These are phyloP conservation scores for Carex kokanica DNA, from an alignment of 176 grass and related monocot species.

Conservation along the genomic window DNA sequence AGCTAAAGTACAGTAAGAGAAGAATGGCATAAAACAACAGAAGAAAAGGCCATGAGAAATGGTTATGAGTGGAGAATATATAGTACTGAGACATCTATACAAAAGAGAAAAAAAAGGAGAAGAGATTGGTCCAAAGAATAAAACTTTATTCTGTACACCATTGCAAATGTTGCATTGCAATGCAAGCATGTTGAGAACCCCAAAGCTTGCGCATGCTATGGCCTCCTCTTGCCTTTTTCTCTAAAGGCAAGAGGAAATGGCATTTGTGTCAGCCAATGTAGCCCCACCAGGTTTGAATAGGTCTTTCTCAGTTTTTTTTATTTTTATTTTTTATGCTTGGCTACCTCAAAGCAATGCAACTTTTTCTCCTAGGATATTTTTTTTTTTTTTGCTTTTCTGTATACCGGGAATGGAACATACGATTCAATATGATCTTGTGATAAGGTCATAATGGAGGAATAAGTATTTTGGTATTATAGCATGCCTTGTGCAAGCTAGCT, in stretches of 20 bases:
- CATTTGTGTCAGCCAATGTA: slow-evolving; percentile 16
- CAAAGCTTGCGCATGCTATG: slow-evolving; percentile 30
- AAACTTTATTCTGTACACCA: slow-evolving; percentile 14
- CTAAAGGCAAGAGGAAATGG: slow-evolving; percentile 25
- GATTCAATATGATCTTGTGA: slow-evolving; percentile 29
- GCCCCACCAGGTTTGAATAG: not conserved
- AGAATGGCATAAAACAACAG: not conserved
- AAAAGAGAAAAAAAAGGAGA: not conserved
- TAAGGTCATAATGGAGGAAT: slow-evolving; percentile 26
- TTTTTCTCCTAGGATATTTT: not conserved
- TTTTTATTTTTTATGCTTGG: not conserved
- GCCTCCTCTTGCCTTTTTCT: slow-evolving; percentile 25
- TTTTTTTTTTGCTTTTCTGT: slow-evolving; percentile 12
- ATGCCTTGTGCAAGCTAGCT: not conserved
- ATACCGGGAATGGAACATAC: slow-evolving; percentile 27
- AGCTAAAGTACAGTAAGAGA: not conserved
- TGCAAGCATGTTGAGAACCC: slow-evolving; percentile 15
- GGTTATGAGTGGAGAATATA: slow-evolving; percentile 11
- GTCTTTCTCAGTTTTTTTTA: not conserved
- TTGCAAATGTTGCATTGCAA: slow-evolving; percentile 26
- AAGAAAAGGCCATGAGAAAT: not conserved
- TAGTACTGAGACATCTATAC: not conserved
- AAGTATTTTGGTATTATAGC: slow-evolving; percentile 20
- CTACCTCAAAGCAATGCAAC: slow-evolving; percentile 29
- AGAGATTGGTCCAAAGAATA: slow-evolving; percentile 9